These are phyloP conservation scores for Ceratocystis papillata DNA, from an alignment of 2,329 filamentous ascomycete genomes.

Conservation along the genomic window DNA sequence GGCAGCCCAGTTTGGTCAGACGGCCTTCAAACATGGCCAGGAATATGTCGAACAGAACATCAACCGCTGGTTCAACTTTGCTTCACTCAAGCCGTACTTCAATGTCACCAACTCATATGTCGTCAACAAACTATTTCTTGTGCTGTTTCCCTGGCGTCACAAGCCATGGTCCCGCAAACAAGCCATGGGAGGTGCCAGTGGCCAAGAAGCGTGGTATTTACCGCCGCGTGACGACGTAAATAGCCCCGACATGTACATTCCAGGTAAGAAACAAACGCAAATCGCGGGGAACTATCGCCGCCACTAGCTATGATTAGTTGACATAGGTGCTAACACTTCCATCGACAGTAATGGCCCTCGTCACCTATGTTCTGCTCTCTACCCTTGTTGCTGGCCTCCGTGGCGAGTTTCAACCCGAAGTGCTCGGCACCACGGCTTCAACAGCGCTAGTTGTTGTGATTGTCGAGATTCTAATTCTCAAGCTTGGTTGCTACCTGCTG, in stretches of 20 bases:
- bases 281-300: not conserved
- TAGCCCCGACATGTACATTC: slow-evolving; percentile 98
- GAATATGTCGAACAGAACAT: slow-evolving; percentile 93
- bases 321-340: slow-evolving; percentile 2
- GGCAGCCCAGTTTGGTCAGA: slow-evolving; percentile 87
- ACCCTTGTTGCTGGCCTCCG: slow-evolving; percentile 81
- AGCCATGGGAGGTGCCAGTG: slow-evolving; percentile 51
- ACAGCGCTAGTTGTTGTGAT: slow-evolving; percentile 72
- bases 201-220: slow-evolving; percentile 67
- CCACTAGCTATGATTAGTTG: not conserved
- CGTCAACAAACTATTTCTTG: slow-evolving; percentile 80
- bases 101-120: slow-evolving; percentile 98
- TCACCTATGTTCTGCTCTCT: slow-evolving; percentile 92
- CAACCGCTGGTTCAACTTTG: slow-evolving; percentile 74
- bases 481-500: slow-evolving; percentile 84
- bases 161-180: slow-evolving; percentile 95
- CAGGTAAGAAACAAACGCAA: slow-evolving; percentile 35
- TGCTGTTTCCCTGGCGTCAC: slow-evolving; percentile 95
- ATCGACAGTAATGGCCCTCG: slow-evolving; percentile 70
- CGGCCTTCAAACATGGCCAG: slow-evolving; percentile 79
- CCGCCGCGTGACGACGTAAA: slow-evolving; percentile 93
- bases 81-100: slow-evolving; percentile 95
- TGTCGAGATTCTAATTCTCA: slow-evolving; percentile 80
- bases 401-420: slow-evolving; percentile 85
- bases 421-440: slow-evolving; percentile 80